phyloP scores from a whole-genome alignment of 2,329 filamentous ascomycete genomes.

The Fusarium sterilihyphosum region DNA sequence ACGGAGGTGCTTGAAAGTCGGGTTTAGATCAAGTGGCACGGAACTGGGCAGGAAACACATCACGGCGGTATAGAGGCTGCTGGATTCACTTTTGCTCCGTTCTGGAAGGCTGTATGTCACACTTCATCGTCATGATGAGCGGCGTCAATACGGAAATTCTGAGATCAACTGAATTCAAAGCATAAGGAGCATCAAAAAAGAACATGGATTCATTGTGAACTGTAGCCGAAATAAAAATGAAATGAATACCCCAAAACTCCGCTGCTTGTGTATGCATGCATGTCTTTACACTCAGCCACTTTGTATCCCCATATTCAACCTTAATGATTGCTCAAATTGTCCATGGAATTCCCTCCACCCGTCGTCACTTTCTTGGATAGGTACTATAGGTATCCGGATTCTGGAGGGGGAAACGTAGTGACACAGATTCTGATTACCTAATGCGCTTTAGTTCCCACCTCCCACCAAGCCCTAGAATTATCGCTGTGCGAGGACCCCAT shows the following conservation, averaged over 20 bases:
- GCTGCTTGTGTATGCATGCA: not conserved
- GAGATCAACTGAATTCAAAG: conserved; percentile 55
- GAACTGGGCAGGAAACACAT: conserved; percentile 50
- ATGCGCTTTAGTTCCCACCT: conserved; percentile 51
- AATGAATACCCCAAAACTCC: conserved; percentile 42
- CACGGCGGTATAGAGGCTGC: conserved; percentile 61
- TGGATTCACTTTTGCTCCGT: conserved; percentile 67
- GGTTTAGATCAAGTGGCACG: conserved; percentile 52
- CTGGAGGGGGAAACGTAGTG: conserved; percentile 17
- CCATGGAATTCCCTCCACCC: not conserved
- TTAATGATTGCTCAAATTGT: conserved; percentile 2
- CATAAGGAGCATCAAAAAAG: conserved; percentile 44
- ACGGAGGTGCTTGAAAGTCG: conserved; percentile 48
- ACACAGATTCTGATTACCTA: conserved; percentile 51
- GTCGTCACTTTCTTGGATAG: conserved; percentile 12
- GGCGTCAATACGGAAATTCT: conserved; percentile 74
- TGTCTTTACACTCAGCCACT: not conserved
- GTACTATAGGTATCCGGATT: not conserved
- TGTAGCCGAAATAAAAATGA: conserved; percentile 46
- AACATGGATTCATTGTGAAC: conserved; percentile 47
- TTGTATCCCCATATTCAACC: conserved; percentile 4
- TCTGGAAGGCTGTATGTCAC: conserved; percentile 73
- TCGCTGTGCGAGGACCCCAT: conserved; percentile 51
- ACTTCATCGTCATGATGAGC: conserved; percentile 67
- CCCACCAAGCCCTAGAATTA: conserved; percentile 59